Conservation (phyloP, 2,329 filamentous ascomycete species). For the Colletotrichum brevisporum region DNA sequence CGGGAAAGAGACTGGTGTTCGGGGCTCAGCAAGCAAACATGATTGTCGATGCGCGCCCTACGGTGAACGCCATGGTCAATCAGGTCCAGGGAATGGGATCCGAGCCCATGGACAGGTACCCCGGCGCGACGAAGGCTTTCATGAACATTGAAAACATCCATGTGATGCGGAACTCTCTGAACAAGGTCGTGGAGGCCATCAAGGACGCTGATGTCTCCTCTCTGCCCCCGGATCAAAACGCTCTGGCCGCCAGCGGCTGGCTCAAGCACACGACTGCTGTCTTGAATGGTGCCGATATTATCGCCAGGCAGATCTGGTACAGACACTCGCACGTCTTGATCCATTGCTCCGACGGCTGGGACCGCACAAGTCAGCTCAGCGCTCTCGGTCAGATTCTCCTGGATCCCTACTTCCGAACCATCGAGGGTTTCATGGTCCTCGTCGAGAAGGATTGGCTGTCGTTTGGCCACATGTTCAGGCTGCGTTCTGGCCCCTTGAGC, state of each 20-base stretch:
- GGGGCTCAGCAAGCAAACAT: constrained; percentile 94
- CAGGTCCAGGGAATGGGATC: constrained; percentile 93
- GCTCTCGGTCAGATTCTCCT: constrained; percentile 93
- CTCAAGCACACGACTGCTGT: constrained; percentile 89
- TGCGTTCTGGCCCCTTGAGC: constrained; percentile 88
- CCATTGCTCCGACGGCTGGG: constrained; percentile 99
- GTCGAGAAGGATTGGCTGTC: constrained; percentile 98
- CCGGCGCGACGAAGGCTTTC: constrained; percentile 90
- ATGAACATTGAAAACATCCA: constrained; percentile 99
- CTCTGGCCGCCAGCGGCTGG: constrained; percentile 89
- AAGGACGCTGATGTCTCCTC: constrained; percentile 93
- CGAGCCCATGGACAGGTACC: constrained; percentile 98
- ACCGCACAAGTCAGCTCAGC: constrained; percentile 94
- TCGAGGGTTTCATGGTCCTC: constrained; percentile 94
- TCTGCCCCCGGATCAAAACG: constrained; percentile 84
- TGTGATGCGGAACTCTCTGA: constrained; percentile 93
- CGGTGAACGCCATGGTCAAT: constrained; percentile 94
- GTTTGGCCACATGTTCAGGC: constrained; percentile 97
- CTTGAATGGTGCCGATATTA: constrained; percentile 86
- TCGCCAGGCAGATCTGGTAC: constrained; percentile 89
- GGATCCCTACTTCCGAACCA: constrained; percentile 93
- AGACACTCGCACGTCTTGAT: constrained; percentile 96
- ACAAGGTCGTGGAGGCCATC: constrained; percentile 88
- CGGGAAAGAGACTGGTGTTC: constrained; percentile 78
- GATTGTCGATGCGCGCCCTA: constrained; percentile 95